Conservation (phyloP, 805 yeast species). For the Saccharomyces kudriavzevii region DNA sequence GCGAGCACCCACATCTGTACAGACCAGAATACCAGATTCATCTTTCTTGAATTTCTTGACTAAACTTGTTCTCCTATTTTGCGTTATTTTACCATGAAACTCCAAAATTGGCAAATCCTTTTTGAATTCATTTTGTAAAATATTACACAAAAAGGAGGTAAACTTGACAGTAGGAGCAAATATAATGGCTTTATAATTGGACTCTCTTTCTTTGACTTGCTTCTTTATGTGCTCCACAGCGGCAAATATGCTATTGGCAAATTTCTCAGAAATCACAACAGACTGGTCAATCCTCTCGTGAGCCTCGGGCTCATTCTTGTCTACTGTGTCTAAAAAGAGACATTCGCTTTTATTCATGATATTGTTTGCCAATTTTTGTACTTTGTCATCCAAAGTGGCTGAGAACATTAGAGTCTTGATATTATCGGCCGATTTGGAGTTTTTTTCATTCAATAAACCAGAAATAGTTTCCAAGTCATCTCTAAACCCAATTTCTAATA, state of each 20-base stretch:
- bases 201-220: constrained; percentile 28
- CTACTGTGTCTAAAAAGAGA: constrained; percentile 65
- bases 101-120: constrained; percentile 29
- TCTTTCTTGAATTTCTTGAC: constrained; percentile 46
- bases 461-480: constrained; percentile 55
- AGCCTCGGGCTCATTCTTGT: constrained; percentile 62
- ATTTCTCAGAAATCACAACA: constrained; percentile 43
- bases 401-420: constrained; percentile 72
- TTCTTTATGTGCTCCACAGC: constrained; percentile 44
- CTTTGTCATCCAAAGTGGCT: constrained; percentile 74
- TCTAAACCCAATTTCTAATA: constrained; percentile 74
- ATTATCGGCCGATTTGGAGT: constrained; percentile 26
- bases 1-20: constrained; percentile 92
- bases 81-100: constrained; percentile 72
- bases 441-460: constrained; percentile 34
- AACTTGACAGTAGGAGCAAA: constrained; percentile 73
- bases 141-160: constrained; percentile 48
- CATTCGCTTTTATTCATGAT: constrained; percentile 47
- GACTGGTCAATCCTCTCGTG: constrained; percentile 73
- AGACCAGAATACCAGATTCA: constrained; percentile 52
- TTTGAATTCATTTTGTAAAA: constrained; percentile 31
- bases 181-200: constrained; percentile 65
- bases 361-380: constrained; percentile 53
- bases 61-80: constrained; percentile 54
- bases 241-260: constrained; percentile 53